Base-by-base conservation (phyloP, 2,329 filamentous ascomycete species). In the Onygenales sp. region DNA sequence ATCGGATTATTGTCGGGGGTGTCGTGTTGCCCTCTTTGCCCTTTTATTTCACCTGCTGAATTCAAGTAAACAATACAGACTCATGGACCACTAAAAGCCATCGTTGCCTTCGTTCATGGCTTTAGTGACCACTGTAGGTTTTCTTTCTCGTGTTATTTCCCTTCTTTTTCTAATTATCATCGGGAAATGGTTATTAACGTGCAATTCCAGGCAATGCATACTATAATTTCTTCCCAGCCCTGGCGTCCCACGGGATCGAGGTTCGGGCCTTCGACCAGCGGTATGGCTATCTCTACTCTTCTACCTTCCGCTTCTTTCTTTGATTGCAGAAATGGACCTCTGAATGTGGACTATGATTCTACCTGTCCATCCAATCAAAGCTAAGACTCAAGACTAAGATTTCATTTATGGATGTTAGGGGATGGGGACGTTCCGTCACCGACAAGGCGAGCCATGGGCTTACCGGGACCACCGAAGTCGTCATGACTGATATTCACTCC, bases 91-190 rank as follows among this genome's bases (percentile, higher is more conserved):
- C 70, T 79, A 52, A 80, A 79, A 62, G 90, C 90, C 37, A 86
- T 87, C 60, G 69, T 95, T 49, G 77, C 93, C 62, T 87, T 94
- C 70, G 74, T 96, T 58, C 91, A 96, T 72, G 91, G 91, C 63
- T 96, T 91, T 77, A 89, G 83, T 68, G 91, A 95, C 70, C 88
- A 94, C 69, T 76, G 76, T 76, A 66, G 57, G 66, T 56, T 42
- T 31, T 40, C 13, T 49, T 13, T 32, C 48, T 17, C 45, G 11
- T 13, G 10, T 36, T 48, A 32, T 36, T 40, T 32, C 14, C 32
- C 42, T 34, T 9, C 8, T 11, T 47, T 14, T 14, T 47, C 17
- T 31, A 4, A 45, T 7, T 48, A 34, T 57, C 7, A 7, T 31
- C 45, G 27, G 51, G 17, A n/a, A 48, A 32, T 21, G 10, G n/a